Evolutionary conservation across 345 rosid genomes (phyloP).

Genomic region (Salix caprea): DNA sequence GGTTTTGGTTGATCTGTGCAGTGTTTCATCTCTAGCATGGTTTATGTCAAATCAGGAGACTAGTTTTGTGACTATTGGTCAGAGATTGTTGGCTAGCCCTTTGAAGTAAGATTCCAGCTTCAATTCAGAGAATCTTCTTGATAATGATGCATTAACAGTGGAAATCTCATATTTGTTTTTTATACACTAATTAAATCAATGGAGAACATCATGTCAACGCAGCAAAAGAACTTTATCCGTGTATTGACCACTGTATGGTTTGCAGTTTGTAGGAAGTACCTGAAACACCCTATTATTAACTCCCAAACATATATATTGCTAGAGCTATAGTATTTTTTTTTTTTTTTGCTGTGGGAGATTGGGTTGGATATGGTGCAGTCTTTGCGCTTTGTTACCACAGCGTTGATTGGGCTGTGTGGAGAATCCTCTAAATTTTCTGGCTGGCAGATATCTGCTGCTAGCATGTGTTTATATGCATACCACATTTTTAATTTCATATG

Average conservation of each 20-base stretch:
- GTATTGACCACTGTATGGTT: too few relatives aligned
- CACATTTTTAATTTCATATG: background rate
- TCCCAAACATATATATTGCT: too few relatives aligned
- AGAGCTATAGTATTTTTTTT: too few relatives aligned
- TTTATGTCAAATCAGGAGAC: slow-evolving; percentile 99
- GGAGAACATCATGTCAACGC: too few relatives aligned
- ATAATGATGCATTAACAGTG: too few relatives aligned
- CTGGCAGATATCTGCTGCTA: background rate
- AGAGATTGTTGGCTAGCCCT: slow-evolving; percentile 91
- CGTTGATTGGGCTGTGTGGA: background rate
- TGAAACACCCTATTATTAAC: too few relatives aligned
- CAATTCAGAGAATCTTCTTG: too few relatives aligned
- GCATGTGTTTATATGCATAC: background rate
- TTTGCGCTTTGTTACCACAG: too few relatives aligned
- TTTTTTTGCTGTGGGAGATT: too few relatives aligned
- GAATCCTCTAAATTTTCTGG: background rate
- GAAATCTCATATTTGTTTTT: background rate
- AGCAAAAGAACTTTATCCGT: too few relatives aligned
- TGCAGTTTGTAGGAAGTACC: too few relatives aligned
- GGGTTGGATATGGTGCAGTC: too few relatives aligned
- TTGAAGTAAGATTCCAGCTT: slow-evolving; percentile 50
- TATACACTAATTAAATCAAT: background rate
- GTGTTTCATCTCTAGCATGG: slow-evolving; percentile 99
- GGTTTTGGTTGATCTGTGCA: slow-evolving; percentile 31
- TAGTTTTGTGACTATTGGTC: slow-evolving; percentile 98